Conservation (phyloP, 148 eudicot species). For the Beta vulgaris region DNA sequence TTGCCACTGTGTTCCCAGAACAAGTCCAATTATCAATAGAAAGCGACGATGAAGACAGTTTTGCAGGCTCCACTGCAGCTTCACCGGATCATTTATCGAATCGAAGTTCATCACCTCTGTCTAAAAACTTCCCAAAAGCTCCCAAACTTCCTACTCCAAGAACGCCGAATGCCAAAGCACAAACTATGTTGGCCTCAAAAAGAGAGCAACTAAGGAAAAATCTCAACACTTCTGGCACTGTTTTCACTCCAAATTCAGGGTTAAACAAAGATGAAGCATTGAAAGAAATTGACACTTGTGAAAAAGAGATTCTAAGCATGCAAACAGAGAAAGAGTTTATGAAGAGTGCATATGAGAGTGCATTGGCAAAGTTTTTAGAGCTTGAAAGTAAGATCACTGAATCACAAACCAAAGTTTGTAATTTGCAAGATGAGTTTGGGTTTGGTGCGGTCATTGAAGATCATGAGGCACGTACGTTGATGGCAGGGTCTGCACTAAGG, state of each 20-base stretch:
- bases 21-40: constrained; percentile 54
- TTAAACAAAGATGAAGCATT: constrained; percentile 57
- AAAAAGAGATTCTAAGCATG: constrained; percentile 58
- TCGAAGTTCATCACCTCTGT: constrained; percentile 29
- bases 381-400: constrained; percentile 59
- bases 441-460: constrained; percentile 66
- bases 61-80: constrained; percentile 28
- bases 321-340: constrained; percentile 77
- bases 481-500: constrained; percentile 60
- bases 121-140: constrained; percentile 43
- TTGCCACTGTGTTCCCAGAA: constrained; percentile 73
- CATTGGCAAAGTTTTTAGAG: constrained; percentile 54
- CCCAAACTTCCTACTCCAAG: constrained; percentile 27
- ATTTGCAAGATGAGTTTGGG: constrained; percentile 69
- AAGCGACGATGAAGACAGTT: constrained; percentile 54
- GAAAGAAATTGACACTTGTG: constrained; percentile 52
- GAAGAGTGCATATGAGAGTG: constrained; percentile 57
- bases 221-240: constrained; percentile 20
- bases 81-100: constrained; percentile 26
- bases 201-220: constrained; percentile 51
- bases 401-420: constrained; percentile 49
- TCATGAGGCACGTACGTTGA: constrained; percentile 59
- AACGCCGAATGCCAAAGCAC: constrained; percentile 30
- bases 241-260: constrained; percentile 34
- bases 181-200: constrained; percentile 47